Conservation (phyloP, 192 early-diverging fungal genomes). For the Cetraspora pellucida region DNA sequence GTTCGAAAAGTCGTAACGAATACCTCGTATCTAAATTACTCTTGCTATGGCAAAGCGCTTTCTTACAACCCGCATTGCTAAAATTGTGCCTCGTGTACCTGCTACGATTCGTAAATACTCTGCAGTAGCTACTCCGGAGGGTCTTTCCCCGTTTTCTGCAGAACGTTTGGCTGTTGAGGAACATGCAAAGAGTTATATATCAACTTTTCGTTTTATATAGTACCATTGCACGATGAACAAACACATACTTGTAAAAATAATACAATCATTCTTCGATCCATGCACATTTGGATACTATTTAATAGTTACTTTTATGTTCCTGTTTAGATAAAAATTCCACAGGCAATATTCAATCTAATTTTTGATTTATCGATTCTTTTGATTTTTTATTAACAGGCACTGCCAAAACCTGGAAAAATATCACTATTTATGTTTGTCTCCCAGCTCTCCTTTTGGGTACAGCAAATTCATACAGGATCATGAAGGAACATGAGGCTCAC, state of each 20-base stretch:
- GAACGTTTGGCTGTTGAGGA: slow-evolving; percentile 12
- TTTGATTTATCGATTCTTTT: neutral
- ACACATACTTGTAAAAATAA: neutral
- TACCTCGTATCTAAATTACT: no score
- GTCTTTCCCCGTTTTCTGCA: neutral
- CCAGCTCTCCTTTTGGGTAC: slow-evolving; percentile 39
- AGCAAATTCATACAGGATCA: slow-evolving; percentile 46
- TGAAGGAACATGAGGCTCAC: slow-evolving; percentile 46
- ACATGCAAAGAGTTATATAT: slow-evolving; percentile 23
- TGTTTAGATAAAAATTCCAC: neutral
- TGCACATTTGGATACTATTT: no score
- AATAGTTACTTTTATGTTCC: neutral
- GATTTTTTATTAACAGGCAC: slow-evolving; percentile 33
- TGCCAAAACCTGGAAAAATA: slow-evolving; percentile 48
- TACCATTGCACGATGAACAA: neutral
- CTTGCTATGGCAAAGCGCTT: neutral
- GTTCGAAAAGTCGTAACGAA: no score
- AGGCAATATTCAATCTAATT: neutral
- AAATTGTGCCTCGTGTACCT: no score
- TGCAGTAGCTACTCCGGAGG: neutral
- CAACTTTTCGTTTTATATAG: neutral
- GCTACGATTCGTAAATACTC: slow-evolving; percentile 11
- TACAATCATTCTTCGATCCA: neutral
- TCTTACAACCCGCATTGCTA: neutral
- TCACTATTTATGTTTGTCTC: slow-evolving; percentile 45